These are phyloP conservation scores for Coelastrella sp. DNA, from an alignment of 139 green algal genomes.

Conservation along the genomic window DNA sequence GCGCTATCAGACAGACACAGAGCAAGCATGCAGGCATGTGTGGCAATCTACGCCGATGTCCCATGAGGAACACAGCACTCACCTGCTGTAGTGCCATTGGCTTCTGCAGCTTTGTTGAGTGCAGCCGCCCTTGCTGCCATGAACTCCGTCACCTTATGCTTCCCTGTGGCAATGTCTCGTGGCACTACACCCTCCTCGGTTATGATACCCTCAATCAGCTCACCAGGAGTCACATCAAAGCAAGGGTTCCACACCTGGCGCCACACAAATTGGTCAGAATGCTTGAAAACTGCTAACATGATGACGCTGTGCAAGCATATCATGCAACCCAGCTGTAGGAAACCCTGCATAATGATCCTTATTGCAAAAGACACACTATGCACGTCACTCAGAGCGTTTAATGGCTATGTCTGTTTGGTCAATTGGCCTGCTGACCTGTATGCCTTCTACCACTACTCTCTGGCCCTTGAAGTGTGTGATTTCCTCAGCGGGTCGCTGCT, in stretches of 20 bases:
- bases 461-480: conserved; percentile 83
- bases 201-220: conserved; percentile 94
- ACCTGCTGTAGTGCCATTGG: neutral
- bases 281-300: too few relatives aligned
- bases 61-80: too few relatives aligned
- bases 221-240: conserved; percentile 93
- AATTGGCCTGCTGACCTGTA: conserved; percentile 57
- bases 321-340: too few relatives aligned
- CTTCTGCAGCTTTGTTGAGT: conserved; percentile 29
- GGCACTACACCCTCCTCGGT: conserved; percentile 90
- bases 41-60: too few relatives aligned
- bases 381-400: too few relatives aligned
- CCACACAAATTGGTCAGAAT: too few relatives aligned
- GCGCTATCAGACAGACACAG: too few relatives aligned
- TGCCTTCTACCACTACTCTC: conserved; percentile 79
- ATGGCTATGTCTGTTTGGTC: too few relatives aligned
- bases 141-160: conserved; percentile 45
- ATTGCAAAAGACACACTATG: neutral
- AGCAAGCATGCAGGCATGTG: too few relatives aligned
- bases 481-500: conserved; percentile 84
- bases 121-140: neutral
- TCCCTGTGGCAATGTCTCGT: conserved; percentile 22
- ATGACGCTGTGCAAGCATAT: too few relatives aligned
- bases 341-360: too few relatives aligned
- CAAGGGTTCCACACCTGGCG: conserved; percentile 91